Base-by-base conservation (phyloP, 2,329 filamentous ascomycete genomes). In the Pseudocercospora cruenta region DNA sequence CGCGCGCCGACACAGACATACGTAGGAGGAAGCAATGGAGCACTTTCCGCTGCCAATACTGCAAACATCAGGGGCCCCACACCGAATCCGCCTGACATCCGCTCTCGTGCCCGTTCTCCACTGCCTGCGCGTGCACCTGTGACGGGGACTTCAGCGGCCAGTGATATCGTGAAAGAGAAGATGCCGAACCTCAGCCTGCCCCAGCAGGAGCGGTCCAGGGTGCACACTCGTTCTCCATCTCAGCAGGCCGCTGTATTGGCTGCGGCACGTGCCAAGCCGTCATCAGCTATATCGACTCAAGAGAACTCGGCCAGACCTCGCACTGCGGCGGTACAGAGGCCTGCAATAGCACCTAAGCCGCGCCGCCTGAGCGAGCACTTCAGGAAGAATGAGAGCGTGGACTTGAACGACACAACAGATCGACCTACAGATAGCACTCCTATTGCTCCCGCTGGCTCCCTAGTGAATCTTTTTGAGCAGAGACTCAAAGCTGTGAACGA, bases 381-480 rank as follows among this genome's bases (percentile, higher is more conserved):
- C 45, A 63, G 24, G 45, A 62, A 33, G 54, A 60, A 60, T 19
- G 39, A 55, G 28, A 65, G 55, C 14, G 64, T 24, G 8, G 39
- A 62, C 22, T 36, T 22, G 28, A 22, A 33, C 43, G 57, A 45
- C 31, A 21, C 24, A 39, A 14, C 21, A 47, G 68, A 72, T 39
- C 65, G 60, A 62, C 65, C 66, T 12, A 71, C 71, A 33, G 72
- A 75, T 51, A 60, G 55, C n/a, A 69, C 68, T 8, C 60, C 71
- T 1, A 74, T 74, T 14, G 66, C 85, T 24, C 84, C 90, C 0
- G 89, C 90, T 0, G 87, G 82, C 2, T 86, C 88, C 4, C 81
- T 92, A 21, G 89, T 92, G 62, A 86, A 86, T 45, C 83, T 91
- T 80, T 92, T 92, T 70, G 90, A 93, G 78, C 81, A 83, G 68